phyloP scores from a whole-genome alignment of 140 eudicot genomes.

The Artemisia princeps region DNA sequence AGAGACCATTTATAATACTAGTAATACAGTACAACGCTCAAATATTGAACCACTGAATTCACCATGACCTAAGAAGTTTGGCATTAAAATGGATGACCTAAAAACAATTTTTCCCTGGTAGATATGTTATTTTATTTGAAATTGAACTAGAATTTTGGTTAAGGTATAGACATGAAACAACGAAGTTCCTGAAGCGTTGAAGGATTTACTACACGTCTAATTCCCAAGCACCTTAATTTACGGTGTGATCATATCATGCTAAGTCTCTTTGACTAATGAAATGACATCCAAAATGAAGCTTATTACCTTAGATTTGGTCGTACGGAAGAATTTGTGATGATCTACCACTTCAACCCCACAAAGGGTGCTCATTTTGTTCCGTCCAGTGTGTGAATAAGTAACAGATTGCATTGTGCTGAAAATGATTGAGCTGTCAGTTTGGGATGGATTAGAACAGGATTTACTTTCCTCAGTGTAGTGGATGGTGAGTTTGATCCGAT shows the following conservation, averaged over 20 bases:
- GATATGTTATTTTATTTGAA: not conserved
- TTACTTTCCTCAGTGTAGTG: conserved; percentile 22
- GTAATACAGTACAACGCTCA: not conserved
- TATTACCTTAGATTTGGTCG: conserved; percentile 15
- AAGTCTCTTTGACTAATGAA: conserved; percentile 11
- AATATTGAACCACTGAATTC: conserved; percentile 12
- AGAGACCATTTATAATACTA: conserved; percentile 6
- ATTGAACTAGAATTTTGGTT: not conserved
- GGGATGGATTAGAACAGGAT: conserved; percentile 24
- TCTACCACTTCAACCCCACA: conserved; percentile 18
- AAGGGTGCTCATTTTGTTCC: conserved; percentile 15
- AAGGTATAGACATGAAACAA: conserved; percentile 10
- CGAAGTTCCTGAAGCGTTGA: not conserved
- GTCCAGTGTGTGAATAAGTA: conserved; percentile 9
- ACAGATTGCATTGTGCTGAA: not conserved
- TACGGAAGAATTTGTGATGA: not conserved
- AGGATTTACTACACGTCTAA: not conserved
- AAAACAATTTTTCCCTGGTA: not conserved
- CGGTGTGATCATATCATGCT: not conserved
- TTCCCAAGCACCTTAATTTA: not conserved
- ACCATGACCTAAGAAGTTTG: conserved; percentile 10
- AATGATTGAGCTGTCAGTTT: conserved; percentile 14
- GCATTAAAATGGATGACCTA: not conserved
- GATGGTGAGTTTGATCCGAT: conserved; percentile 28
- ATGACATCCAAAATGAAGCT: conserved; percentile 16